Evolutionary conservation across 2,329 filamentous ascomycete species (phyloP).

Genomic region (Trichoderma atrobrunneum): DNA sequence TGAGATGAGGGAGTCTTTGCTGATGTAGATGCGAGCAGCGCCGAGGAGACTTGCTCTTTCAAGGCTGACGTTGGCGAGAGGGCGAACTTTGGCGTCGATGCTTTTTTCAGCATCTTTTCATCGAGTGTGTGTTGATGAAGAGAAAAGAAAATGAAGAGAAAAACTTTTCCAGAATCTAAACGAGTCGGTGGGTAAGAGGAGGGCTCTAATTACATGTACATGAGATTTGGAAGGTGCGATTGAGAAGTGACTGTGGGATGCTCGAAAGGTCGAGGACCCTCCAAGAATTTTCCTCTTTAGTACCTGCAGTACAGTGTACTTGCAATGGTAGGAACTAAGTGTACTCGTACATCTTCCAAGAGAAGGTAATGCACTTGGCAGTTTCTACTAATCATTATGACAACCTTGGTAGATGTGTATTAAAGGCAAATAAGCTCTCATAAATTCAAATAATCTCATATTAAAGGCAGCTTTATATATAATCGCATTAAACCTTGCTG

Average conservation of each 20-base stretch:
- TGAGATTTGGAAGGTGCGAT: not conserved
- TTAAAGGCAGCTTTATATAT: not conserved
- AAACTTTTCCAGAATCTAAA: not conserved
- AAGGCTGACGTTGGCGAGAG: constrained; percentile 40
- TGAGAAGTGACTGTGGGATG: not conserved
- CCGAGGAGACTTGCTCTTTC: constrained; percentile 43
- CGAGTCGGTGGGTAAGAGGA: not conserved
- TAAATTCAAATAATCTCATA: not conserved
- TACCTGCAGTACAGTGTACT: not conserved
- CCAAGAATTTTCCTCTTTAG: constrained; percentile 13
- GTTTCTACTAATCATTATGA: not conserved
- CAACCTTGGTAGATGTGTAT: not conserved
- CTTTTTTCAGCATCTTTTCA: constrained; percentile 33
- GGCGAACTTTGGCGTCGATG: constrained; percentile 42
- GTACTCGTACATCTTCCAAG: not conserved
- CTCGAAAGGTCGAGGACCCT: not conserved
- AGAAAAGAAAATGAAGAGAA: not conserved
- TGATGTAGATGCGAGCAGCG: constrained; percentile 48
- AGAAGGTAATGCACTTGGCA: accelerated
- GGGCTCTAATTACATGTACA: not conserved
- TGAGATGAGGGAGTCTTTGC: constrained; percentile 45
- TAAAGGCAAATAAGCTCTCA: accelerated
- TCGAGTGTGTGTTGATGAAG: not conserved
- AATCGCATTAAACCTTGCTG: not conserved
- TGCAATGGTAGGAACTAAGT: not conserved